A percentile compares a stretch with the other conserved stretches of the same genome.
phyloP scores from a whole-genome alignment of 2,329 filamentous ascomycete genomes.

The Dactylellina cionopaga region DNA sequence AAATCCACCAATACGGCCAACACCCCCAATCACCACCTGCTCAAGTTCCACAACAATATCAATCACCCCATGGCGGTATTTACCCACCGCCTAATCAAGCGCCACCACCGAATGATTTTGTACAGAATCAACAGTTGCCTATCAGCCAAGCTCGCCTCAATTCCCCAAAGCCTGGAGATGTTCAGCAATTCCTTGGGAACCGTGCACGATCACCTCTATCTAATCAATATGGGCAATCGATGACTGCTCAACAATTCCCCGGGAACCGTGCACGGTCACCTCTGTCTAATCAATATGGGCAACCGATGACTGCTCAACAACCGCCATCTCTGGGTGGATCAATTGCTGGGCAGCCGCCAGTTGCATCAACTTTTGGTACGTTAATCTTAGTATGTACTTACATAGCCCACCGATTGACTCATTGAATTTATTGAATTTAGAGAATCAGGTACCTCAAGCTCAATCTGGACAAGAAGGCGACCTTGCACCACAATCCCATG shows the following conservation, averaged over 20 bases:
- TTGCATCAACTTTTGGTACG: constrained; percentile 20
- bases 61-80: not conserved
- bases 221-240: constrained; percentile 22
- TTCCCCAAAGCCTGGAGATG: not conserved
- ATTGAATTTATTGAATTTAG: constrained; percentile 1
- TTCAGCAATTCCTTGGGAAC: constrained; percentile 12
- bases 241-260: constrained; percentile 3
- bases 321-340: constrained; percentile 18
- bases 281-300: constrained; percentile 18
- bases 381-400: not conserved
- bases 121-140: constrained; percentile 21
- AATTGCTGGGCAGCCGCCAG: not conserved
- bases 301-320: not conserved
- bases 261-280: constrained; percentile 23
- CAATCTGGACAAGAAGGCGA: constrained; percentile 9
- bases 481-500: not conserved
- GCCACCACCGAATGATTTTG: constrained; percentile 6
- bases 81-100: constrained; percentile 25
- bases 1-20: constrained; percentile 31
- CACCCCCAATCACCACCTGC: constrained; percentile 29
- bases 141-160: constrained; percentile 15
- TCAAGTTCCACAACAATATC: constrained; percentile 22
- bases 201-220: constrained; percentile 2
- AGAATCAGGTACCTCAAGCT: constrained; percentile 9
- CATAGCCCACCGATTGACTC: not conserved